Base-by-base conservation (phyloP, 2,329 filamentous ascomycete genomes). In the Ophiostoma sp. region DNA sequence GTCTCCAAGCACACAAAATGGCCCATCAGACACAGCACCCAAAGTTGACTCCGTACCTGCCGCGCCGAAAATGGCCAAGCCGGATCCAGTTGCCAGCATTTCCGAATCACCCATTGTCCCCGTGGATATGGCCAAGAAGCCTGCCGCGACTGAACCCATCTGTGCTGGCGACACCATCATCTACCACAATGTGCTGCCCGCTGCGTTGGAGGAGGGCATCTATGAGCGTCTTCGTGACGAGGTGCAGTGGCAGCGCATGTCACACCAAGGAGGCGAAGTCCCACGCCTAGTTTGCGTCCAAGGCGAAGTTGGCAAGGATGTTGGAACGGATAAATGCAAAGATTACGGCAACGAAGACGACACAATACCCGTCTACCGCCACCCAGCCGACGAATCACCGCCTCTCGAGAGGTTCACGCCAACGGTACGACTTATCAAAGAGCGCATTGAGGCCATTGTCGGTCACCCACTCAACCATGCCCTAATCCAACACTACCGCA, bases 231-330 rank as follows among this genome's bases (percentile, higher is more conserved):
- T 97, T 20, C 87, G 87, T 68, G 80, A 85, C 17, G 94, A 98
- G 77, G 88, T 97, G 0, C 82, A 85, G 74, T 99, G 94, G 93
- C 90, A 94, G 77, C 90, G 87, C 73, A 98, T 99, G 95, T 90
- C 89, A 62, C 95, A 98, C 75, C 90, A 94, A 74, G 92, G 92
- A 44, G 94, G 95, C 35, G 90, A 95, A 75, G 95, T 98, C 0
- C 95, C 95, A 62, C 89, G 95, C 52, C 86, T 97, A 1, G 92
- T 98, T 7, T 93, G 93, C 67, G 93, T 96, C 27, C 94, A 98
- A 78, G 95, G 94, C 3, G 82, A 85, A 20, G 82, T 93, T 39
- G 83, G 83, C 54, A 48, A 48, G 36, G 36, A 39, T 39, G 36
- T 10, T 39, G 11, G 8, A 2, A 39, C 8, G 36, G 36, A 39